Percentiles rank a stretch among this genome's conserved stretches.
Conservation (phyloP, 179 eudicot species). For the Actinidia arguta region DNA sequence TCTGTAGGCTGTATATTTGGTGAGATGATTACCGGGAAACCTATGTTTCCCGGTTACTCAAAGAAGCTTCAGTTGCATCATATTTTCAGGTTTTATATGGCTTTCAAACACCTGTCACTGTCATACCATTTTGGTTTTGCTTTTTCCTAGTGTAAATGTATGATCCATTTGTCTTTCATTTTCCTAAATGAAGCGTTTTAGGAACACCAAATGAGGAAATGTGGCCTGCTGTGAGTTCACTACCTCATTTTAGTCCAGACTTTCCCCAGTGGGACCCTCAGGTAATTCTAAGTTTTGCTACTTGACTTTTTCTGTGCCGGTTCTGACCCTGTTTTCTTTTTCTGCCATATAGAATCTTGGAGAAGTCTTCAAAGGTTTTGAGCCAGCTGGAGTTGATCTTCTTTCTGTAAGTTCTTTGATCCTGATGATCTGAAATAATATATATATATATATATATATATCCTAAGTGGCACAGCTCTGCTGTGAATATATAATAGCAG, state of each 20-base stretch:
- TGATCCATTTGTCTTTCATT: no score
- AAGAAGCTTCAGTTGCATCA: conserved; percentile 87
- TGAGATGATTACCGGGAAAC: conserved; percentile 89
- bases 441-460: background rate
- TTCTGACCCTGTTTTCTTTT: background rate
- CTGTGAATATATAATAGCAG: no score
- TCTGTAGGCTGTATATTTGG: conserved; percentile 71
- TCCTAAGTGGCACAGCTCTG: background rate
- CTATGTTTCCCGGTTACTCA: conserved; percentile 94
- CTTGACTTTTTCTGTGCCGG: background rate
- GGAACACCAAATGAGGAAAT: conserved; percentile 95
- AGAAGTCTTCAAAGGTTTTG: conserved; percentile 73
- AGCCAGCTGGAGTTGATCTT: conserved; percentile 83
- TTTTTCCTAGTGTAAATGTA: no score
- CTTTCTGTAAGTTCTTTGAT: conserved; percentile 57
- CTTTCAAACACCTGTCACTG: no score
- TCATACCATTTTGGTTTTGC: no score
- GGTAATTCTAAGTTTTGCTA: conserved; percentile 44
- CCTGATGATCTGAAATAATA: background rate
- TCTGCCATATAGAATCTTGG: conserved; percentile 63
- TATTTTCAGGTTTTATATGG: conserved; percentile 70
- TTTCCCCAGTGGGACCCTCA: conserved; percentile 88
- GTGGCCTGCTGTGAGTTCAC: conserved; percentile 95
- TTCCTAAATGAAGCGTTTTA: conserved; percentile 52
- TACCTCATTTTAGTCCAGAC: conserved; percentile 81